Conservation (phyloP, 2,329 filamentous ascomycete genomes). For the Cladobotryum protrusum region DNA sequence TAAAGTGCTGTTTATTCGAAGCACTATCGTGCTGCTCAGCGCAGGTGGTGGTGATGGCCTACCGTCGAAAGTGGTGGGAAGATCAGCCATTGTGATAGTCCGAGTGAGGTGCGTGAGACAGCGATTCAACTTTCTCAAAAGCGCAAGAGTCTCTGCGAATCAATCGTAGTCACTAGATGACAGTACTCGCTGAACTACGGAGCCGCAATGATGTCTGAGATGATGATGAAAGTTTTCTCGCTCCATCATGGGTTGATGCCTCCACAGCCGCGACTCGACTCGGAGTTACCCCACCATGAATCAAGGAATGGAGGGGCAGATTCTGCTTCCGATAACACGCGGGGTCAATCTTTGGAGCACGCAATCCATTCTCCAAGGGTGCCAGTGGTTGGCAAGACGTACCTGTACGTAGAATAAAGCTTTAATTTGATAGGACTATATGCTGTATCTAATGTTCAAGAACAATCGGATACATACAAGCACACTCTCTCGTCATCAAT, state of each 20-base stretch:
- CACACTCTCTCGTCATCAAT: no score
- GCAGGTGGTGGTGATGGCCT: constrained; percentile 20
- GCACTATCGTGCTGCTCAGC: not conserved
- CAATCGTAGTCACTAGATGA: no score
- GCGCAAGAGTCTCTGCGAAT: no score
- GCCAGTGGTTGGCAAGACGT: not conserved
- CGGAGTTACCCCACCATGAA: constrained; percentile 3
- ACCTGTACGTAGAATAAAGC: not conserved
- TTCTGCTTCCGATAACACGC: not conserved
- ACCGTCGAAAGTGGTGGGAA: constrained; percentile 56
- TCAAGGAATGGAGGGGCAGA: not conserved
- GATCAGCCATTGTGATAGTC: constrained; percentile 40
- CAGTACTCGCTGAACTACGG: no score
- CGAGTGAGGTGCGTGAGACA: not conserved
- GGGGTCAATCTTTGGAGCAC: not conserved
- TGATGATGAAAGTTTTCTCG: no score
- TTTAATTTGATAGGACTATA: no score
- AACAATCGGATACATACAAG: no score
- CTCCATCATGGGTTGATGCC: no score
- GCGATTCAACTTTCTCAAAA: no score
- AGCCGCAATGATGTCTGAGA: no score
- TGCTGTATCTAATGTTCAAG: no score
- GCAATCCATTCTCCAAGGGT: not conserved
- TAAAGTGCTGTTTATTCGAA: no score
- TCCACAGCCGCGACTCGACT: not conserved